Evolutionary conservation across 2,329 filamentous ascomycete genomes (phyloP).

Genomic region (Sporothrix schenckii): DNA sequence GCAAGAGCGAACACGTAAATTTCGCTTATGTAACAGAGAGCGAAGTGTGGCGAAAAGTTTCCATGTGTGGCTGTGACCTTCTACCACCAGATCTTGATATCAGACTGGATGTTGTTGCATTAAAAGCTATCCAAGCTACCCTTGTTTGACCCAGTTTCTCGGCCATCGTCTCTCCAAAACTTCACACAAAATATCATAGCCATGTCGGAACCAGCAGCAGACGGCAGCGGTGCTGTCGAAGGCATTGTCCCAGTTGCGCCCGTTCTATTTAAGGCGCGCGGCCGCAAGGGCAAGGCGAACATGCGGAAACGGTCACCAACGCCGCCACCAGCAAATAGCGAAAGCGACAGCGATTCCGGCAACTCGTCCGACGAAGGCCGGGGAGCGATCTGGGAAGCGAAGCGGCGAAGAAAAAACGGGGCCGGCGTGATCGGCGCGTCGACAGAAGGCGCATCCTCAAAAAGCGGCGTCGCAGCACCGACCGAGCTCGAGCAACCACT

Average conservation of each 20-base stretch:
- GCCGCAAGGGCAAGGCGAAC: conserved; percentile 70
- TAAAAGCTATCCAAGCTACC: neutral
- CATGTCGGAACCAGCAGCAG: conserved; percentile 30
- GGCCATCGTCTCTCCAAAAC: neutral
- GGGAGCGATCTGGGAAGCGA: conserved; percentile 66
- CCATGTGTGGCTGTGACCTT: conserved; percentile 22
- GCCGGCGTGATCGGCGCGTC: conserved; percentile 45
- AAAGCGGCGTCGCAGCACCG: conserved; percentile 31
- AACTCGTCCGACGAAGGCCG: conserved; percentile 70
- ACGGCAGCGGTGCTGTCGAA: conserved; percentile 36
- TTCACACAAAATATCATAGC: neutral
- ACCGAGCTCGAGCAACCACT: conserved; percentile 45
- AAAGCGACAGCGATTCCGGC: conserved; percentile 61
- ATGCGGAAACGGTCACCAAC: conserved; percentile 80
- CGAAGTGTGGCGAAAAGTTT: conserved; percentile 26
- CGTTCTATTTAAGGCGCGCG: conserved; percentile 83
- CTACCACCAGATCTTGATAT: conserved; percentile 2
- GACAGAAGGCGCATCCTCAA: conserved; percentile 37
- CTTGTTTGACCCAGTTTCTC: too few relatives aligned
- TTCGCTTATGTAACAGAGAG: conserved; percentile 21
- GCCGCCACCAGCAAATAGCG: conserved; percentile 67
- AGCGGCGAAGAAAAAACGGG: conserved; percentile 71
- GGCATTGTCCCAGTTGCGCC: conserved; percentile 37
- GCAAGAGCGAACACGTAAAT: neutral
- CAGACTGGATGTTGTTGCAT: neutral